Percentiles rank a stretch among this genome's conserved stretches.
Conservation (phyloP, 768 basidiomycete species). For the Aureoboletus auriporus region DNA sequence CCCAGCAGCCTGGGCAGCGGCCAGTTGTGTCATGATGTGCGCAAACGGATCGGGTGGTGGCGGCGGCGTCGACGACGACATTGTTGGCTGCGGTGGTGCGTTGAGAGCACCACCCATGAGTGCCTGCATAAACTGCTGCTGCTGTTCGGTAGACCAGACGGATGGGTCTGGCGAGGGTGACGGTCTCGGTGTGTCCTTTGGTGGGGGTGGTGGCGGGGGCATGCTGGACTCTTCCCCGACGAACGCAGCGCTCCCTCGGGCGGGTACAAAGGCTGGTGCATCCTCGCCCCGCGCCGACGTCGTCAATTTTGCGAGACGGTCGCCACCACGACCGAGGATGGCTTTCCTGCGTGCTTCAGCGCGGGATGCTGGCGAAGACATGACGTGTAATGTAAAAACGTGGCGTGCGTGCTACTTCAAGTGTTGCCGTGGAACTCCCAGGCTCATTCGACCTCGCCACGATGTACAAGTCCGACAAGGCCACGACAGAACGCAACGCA, state of each 20-base stretch:
- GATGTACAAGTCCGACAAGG: slow-evolving; percentile 69
- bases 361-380: slow-evolving; percentile 54
- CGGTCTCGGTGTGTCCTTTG: slow-evolving; percentile 23
- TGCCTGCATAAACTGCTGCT: slow-evolving; percentile 63
- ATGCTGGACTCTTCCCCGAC: slow-evolving; percentile 34
- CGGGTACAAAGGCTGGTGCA: slow-evolving; percentile 41
- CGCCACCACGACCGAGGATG: slow-evolving; percentile 65
- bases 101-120: slow-evolving; percentile 43
- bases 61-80: background rate
- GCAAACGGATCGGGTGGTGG: slow-evolving; percentile 39
- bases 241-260: slow-evolving; percentile 25
- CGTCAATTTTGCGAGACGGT: slow-evolving; percentile 77
- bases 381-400: slow-evolving; percentile 5
- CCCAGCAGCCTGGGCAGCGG: slow-evolving; percentile 16
- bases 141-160: slow-evolving; percentile 66
- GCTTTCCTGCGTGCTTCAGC: slow-evolving; percentile 78
- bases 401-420: background rate
- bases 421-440: background rate
- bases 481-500: slow-evolving; percentile 77
- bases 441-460: slow-evolving; percentile 9
- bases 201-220: slow-evolving; percentile 22
- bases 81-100: slow-evolving; percentile 15
- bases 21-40: slow-evolving; percentile 35
- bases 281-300: slow-evolving; percentile 72
- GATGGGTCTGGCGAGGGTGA: slow-evolving; percentile 42